These are phyloP conservation scores for Penicillium cinerascens DNA, from an alignment of 495 filamentous ascomycete genomes.

Conservation along the genomic window DNA sequence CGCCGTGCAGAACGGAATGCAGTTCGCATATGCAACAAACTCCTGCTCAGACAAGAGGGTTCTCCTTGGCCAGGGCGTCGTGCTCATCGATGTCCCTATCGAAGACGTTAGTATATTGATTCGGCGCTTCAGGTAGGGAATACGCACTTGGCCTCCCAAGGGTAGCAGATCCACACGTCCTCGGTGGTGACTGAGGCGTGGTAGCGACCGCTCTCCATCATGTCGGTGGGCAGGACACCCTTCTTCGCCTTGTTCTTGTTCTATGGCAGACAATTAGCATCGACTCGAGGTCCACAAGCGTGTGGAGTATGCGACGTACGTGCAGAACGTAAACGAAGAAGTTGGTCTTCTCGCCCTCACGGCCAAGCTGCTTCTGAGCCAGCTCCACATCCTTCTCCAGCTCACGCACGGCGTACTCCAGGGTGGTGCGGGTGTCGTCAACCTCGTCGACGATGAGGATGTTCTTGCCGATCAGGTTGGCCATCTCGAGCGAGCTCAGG, in stretches of 20 bases:
- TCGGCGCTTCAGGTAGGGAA: slow-evolving; percentile 2
- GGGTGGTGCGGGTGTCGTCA: slow-evolving; percentile 93
- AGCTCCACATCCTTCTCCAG: slow-evolving; percentile 92
- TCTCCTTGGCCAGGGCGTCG: slow-evolving; percentile 63
- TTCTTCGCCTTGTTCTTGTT: slow-evolving; percentile 98
- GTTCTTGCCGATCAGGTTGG: slow-evolving; percentile 92
- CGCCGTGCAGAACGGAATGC: slow-evolving; percentile 22
- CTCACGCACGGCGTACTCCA: slow-evolving; percentile 95
- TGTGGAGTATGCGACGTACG: slow-evolving; percentile 50
- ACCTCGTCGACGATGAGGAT: slow-evolving; percentile 99
- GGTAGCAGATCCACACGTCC: slow-evolving; percentile 98
- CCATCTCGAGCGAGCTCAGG: slow-evolving; percentile 81
- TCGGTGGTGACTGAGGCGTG: slow-evolving; percentile 80
- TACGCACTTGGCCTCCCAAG: slow-evolving; percentile 89
- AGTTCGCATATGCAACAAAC: slow-evolving; percentile 19
- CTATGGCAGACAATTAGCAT: slow-evolving; percentile 36
- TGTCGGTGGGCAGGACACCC: slow-evolving; percentile 74
- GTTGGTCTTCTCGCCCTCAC: slow-evolving; percentile 67
- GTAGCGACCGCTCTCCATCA: slow-evolving; percentile 74
- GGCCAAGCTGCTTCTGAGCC: slow-evolving; percentile 68
- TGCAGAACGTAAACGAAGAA: slow-evolving; percentile 96
- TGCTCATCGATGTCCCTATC: slow-evolving; percentile 87
- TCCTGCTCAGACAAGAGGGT: slow-evolving; percentile 34
- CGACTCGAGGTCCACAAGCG: neutral
- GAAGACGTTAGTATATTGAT: slow-evolving; percentile 7